phyloP scores from a whole-genome alignment of 2,329 filamentous ascomycete genomes.

The Passalora sequoiae region DNA sequence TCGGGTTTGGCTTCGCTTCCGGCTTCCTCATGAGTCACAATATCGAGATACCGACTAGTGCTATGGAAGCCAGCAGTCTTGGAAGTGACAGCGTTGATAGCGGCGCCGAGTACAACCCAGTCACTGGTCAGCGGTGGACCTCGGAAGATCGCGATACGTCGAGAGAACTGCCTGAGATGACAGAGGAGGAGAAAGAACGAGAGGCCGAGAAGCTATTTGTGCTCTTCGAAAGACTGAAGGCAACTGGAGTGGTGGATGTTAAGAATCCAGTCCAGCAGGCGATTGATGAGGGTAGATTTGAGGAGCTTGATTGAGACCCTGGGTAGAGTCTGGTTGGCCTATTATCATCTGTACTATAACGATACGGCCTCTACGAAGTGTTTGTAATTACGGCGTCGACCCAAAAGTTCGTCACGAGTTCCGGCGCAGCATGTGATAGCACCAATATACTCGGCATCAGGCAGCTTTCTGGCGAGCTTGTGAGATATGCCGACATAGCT shows the following conservation, averaged over 20 bases:
- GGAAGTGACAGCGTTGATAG: constrained; percentile 24
- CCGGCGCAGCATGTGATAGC: too few relatives aligned
- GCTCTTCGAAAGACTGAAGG: constrained; percentile 74
- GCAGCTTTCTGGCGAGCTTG: too few relatives aligned
- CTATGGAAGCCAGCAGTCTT: constrained; percentile 51
- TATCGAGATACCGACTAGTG: constrained; percentile 66
- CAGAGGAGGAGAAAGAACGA: constrained; percentile 80
- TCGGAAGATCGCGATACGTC: constrained; percentile 48
- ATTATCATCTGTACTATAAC: too few relatives aligned
- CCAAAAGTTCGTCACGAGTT: too few relatives aligned
- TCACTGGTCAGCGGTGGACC: constrained; percentile 69
- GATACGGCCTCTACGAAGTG: too few relatives aligned
- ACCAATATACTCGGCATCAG: too few relatives aligned
- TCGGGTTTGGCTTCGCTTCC: constrained; percentile 90
- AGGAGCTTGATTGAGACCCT: constrained; percentile 57
- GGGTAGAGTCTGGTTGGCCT: too few relatives aligned
- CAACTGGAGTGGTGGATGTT: constrained; percentile 69
- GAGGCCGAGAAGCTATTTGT: constrained; percentile 89
- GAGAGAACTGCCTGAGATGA: constrained; percentile 65
- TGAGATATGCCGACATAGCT: too few relatives aligned
- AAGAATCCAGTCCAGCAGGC: constrained; percentile 73
- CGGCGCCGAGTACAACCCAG: constrained; percentile 61
- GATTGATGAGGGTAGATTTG: constrained; percentile 62
- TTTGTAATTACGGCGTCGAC: too few relatives aligned
- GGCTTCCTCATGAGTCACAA: constrained; percentile 85